Base-by-base conservation (phyloP, 495 filamentous ascomycete genomes). In the Podospora tetraspora region DNA sequence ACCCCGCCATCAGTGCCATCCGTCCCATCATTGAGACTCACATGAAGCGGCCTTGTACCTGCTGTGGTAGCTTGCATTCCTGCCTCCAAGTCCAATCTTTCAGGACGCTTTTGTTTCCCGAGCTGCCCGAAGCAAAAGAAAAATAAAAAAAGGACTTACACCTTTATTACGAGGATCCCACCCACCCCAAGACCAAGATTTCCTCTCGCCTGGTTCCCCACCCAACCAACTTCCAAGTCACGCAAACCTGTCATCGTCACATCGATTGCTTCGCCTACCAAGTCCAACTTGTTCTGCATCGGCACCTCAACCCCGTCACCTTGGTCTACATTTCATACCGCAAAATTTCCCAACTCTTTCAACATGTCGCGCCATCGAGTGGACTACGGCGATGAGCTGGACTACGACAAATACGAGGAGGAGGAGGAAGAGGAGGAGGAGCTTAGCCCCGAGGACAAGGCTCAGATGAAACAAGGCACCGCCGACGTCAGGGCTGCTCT, bases 361-460 rank as follows among this genome's bases (percentile, higher is more conserved):
- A 80, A 59, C 24, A 90, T 90, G 88, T 89, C 88, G 12, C 84
- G 88, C 61, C 88, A 90, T 58, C 83, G 86, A 69, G 71, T 90
- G 66, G 87, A 90, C 69, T 80, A 87, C 62, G 79, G 85, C 68
- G 85, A 86, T 52, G 89, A 86, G 69, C 71, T 89, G 19, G 85
- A 89, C 73, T 88, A 83, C 68, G 85, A 90, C 23, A 81, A 78
- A 29, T 83, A 78, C 3, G 80, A 83, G 22, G 80, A 83, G 22
- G 27, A 27, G 3, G 79, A 84, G 34, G 76, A 84, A 30, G 76
- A 80, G 29, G 82, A 80, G 75, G 78, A 80, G 72, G 86, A 85
- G 64, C 74, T 91, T 63, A 87, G 81, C 61, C 77, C 84, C 34
- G 87, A 89, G 66, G 89, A 92, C 74, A 80, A 65, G 70, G 78